Evolutionary conservation across 2,329 filamentous ascomycete genomes (phyloP), one percentile per base, ranked within the genome.

Genomic region (Neopestalotiopsis sp.): DNA sequence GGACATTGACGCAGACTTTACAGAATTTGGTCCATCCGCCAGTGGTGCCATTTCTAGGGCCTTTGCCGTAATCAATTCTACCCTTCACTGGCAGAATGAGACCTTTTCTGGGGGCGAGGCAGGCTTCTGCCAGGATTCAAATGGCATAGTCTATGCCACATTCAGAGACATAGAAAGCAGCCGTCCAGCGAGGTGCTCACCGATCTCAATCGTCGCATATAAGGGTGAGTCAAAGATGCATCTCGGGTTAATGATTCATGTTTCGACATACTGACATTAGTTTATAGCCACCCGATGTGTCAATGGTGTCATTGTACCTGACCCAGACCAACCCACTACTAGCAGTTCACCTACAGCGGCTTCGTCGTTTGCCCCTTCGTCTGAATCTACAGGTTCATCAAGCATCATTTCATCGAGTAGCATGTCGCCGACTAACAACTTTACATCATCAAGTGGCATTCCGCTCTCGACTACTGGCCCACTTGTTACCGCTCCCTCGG

Each of bases 291-390:
- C 6, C 13, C 49, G 24, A 20, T 56, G 49, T 56, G 49, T 56
- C 49, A 56, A 56, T 56, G 49, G 49, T n/a, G 49, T 56, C 49
- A 56, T 56, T 56, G 49, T 56, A 56, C 49, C 49, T 14, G 49
- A 56, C 17, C 17, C 17, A 24, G 34, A 38, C 10, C 34, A 38
- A 38, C 10, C 34, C 34, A 38, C 10, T 3, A 38, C 34, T 1
- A 38, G 4, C 34, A 38, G 34, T 38, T 1, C 1, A 38, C 34
- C 34, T 3, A 38, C 10, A 10, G 34, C 10, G 10, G 4, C 34
- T 7, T 38, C 34, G 34, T 38, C 34, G 2, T 38, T 10, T 10
- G 34, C 6, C 6, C 34, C 34, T 38, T 38, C 34, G 5, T 38
- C 34, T 38, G 34, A 6, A 38, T 38, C 10, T 38, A 38, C 34